phyloP scores from a whole-genome alignment of 331 rosid genomes.

The Stylosanthes scabra region DNA sequence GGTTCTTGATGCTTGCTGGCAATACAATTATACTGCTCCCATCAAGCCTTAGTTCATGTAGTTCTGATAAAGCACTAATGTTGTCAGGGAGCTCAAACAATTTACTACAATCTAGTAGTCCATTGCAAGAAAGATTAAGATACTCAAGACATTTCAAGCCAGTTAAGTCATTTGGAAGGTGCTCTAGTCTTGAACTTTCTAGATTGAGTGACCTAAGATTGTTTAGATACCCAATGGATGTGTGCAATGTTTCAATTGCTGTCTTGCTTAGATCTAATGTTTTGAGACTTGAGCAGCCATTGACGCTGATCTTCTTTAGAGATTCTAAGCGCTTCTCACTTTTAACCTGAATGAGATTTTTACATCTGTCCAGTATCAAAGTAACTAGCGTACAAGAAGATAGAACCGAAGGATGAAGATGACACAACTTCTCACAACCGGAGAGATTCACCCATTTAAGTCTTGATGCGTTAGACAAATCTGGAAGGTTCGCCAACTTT shows the following conservation, averaged over 20 bases:
- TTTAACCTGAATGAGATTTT: not conserved
- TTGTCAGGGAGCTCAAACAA: not conserved
- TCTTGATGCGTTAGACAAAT: not conserved
- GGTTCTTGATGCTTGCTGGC: conserved; percentile 29
- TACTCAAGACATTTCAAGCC: not conserved
- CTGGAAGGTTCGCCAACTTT: not conserved
- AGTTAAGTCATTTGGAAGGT: not conserved
- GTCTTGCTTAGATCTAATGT: not conserved
- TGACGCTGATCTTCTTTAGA: not conserved
- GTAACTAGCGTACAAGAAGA: conserved; percentile 4
- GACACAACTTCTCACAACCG: not conserved
- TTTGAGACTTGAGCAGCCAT: not conserved
- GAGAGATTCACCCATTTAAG: conserved; percentile 11
- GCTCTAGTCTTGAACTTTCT: not conserved
- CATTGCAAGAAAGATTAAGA: not conserved
- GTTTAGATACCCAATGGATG: not conserved
- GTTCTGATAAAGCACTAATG: not conserved
- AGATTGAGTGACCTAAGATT: not conserved
- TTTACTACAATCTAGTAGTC: not conserved
- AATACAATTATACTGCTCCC: not conserved
- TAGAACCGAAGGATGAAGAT: conserved; percentile 10
- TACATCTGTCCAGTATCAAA: not conserved
- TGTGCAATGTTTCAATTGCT: not conserved
- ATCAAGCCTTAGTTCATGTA: not conserved
- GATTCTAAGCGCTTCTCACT: not conserved